Evolutionary conservation across 2,329 filamentous ascomycete genomes (phyloP).

Genomic region (Fusarium luffae): DNA sequence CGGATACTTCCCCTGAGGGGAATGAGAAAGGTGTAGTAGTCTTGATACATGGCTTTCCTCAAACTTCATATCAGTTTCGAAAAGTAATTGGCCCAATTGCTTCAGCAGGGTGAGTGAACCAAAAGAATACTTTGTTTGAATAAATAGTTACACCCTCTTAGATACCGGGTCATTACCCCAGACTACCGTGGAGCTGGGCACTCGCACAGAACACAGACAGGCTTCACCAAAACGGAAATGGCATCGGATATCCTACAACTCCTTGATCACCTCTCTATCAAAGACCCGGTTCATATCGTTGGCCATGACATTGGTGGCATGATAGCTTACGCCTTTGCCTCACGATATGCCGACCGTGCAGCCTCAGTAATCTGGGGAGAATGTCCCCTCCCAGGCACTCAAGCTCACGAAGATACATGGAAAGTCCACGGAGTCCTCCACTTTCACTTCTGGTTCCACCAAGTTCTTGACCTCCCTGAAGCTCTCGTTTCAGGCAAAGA

Average conservation of each 20-base stretch:
- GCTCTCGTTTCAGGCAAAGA: constrained; percentile 20
- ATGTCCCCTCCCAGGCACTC: constrained; percentile 12
- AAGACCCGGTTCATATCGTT: constrained; percentile 2
- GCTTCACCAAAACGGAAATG: constrained; percentile 26
- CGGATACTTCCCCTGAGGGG: constrained; percentile 1
- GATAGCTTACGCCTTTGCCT: constrained; percentile 23
- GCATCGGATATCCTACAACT: constrained; percentile 10
- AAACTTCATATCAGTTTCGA: constrained; percentile 26
- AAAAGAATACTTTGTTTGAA: fast-evolving
- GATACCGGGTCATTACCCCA: constrained; percentile 20
- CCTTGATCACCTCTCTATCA: constrained; percentile 8
- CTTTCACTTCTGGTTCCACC: constrained; percentile 21
- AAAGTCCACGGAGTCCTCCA: constrained; percentile 4
- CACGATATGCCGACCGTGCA: constrained; percentile 4
- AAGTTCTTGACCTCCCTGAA: constrained; percentile 11
- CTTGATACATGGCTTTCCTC: constrained; percentile 21
- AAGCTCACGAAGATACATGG: constrained; percentile 6
- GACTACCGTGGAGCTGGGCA: constrained; percentile 18
- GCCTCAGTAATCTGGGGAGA: constrained; percentile 23
- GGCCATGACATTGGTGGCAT: constrained; percentile 28
- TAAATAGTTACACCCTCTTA: neutral
- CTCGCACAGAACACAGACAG: constrained; percentile 11
- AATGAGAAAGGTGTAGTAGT: constrained; percentile 11
- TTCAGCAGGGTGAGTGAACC: neutral
- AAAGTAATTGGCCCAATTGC: constrained; percentile 8